Evolutionary conservation across 192 early-diverging fungal genomes (phyloP).

Genomic region (Lobulomyces angularis): DNA sequence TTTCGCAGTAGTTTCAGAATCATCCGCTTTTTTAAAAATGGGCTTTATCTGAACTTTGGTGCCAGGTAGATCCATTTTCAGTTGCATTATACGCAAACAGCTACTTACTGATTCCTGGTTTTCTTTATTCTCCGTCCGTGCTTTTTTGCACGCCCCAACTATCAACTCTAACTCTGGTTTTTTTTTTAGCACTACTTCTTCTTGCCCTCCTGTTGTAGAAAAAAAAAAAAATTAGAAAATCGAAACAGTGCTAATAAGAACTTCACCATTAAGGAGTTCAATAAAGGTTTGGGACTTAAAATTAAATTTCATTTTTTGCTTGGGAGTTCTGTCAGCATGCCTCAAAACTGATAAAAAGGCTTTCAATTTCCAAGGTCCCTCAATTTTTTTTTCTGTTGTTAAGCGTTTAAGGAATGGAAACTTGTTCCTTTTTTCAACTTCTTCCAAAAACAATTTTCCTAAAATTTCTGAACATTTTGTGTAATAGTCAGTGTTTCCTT

Average conservation of each 20-base stretch:
- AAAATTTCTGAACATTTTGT: slow-evolving; percentile 68
- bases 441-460: slow-evolving; percentile 62
- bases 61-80: slow-evolving; percentile 68
- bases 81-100: slow-evolving; percentile 60
- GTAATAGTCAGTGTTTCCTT: slow-evolving; percentile 88
- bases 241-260: not conserved
- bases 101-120: slow-evolving; percentile 48
- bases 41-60: slow-evolving; percentile 92
- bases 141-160: slow-evolving; percentile 43
- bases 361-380: slow-evolving; percentile 85
- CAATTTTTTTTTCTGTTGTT: slow-evolving; percentile 42
- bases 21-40: slow-evolving; percentile 38
- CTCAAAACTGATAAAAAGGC: slow-evolving; percentile 85
- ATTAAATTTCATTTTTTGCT: slow-evolving; percentile 87
- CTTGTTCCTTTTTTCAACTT: slow-evolving; percentile 23
- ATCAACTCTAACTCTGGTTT: slow-evolving; percentile 56
- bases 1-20: slow-evolving; percentile 10
- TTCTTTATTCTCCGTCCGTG: slow-evolving; percentile 37
- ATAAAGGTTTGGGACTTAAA: slow-evolving; percentile 42
- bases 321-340: slow-evolving; percentile 93
- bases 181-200: slow-evolving; percentile 74
- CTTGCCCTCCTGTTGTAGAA: slow-evolving; percentile 21
- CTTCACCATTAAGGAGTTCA: slow-evolving; percentile 6
- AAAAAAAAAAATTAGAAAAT: not conserved
- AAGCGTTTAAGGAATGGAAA: not conserved